Conservation (phyloP, 2,329 filamentous ascomycete species). For the Dactylonectria macrodidyma region DNA sequence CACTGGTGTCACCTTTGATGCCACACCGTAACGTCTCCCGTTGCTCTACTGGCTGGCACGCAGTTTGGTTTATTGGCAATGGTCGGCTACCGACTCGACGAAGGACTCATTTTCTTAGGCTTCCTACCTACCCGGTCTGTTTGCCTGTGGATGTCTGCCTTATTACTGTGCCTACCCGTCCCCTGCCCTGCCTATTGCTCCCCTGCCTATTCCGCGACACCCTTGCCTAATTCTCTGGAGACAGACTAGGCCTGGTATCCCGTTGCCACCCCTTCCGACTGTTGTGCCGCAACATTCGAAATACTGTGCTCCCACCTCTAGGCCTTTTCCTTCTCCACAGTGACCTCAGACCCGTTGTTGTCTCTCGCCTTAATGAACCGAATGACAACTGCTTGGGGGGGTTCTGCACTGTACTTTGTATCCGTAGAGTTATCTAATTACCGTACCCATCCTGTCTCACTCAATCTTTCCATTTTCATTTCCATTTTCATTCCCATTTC, state of each 20-base stretch:
- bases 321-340: slow-evolving; percentile 22
- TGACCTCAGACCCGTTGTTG: slow-evolving; percentile 30
- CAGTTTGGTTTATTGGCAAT: background rate
- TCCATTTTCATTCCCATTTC: slow-evolving; percentile 13
- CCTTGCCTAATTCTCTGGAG: background rate
- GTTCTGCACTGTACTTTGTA: background rate
- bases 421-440: background rate
- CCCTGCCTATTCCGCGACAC: slow-evolving; percentile 12
- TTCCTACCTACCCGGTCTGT: background rate
- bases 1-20: slow-evolving; percentile 12
- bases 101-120: background rate
- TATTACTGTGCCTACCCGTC: background rate
- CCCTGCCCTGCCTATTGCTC: slow-evolving; percentile 16
- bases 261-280: background rate
- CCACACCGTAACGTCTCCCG: background rate
- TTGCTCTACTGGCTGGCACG: background rate
- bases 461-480: slow-evolving; percentile 27
- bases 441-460: background rate
- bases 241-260: background rate
- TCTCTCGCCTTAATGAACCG: slow-evolving; percentile 9
- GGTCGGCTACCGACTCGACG: background rate
- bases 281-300: background rate
- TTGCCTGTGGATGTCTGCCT: background rate
- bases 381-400: no score
- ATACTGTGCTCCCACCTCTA: background rate